Evolutionary conservation across 2,329 filamentous ascomycete species (phyloP).

Genomic region (Pyrenophora graminea): DNA sequence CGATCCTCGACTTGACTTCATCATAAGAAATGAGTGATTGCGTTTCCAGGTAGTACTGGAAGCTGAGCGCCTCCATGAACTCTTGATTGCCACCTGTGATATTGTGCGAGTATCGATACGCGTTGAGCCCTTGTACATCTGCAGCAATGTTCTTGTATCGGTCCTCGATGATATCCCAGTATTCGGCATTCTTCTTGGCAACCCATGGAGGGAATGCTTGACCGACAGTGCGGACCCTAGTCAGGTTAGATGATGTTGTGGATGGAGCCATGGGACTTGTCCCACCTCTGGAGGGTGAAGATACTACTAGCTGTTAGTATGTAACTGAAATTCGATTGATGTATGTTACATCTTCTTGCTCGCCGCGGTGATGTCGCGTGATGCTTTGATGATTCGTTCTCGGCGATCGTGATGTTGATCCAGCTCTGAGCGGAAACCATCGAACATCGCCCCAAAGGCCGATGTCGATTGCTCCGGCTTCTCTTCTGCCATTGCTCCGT

Average conservation of each 20-base stretch:
- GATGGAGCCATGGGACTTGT: background rate
- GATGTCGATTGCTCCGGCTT: slow-evolving; percentile 43
- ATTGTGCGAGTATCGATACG: slow-evolving; percentile 77
- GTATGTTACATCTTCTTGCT: slow-evolving; percentile 90
- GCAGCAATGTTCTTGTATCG: slow-evolving; percentile 70
- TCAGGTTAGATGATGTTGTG: slow-evolving; percentile 9
- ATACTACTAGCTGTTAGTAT: slow-evolving; percentile 60
- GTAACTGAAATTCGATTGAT: background rate
- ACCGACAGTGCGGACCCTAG: slow-evolving; percentile 65
- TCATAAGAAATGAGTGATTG: slow-evolving; percentile 73
- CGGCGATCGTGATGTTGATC: slow-evolving; percentile 94
- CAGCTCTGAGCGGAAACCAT: slow-evolving; percentile 80
- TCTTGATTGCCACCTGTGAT: slow-evolving; percentile 86
- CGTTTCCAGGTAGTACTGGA: slow-evolving; percentile 81
- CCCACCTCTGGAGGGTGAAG: slow-evolving; percentile 78
- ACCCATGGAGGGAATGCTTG: slow-evolving; percentile 69
- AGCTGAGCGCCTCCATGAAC: slow-evolving; percentile 88
- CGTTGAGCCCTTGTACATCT: slow-evolving; percentile 78
- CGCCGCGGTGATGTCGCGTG: slow-evolving; percentile 86
- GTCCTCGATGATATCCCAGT: slow-evolving; percentile 70
- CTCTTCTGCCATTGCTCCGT: slow-evolving; percentile 42
- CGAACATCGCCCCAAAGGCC: slow-evolving; percentile 73
- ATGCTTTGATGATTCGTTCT: slow-evolving; percentile 87
- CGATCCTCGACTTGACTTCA: slow-evolving; percentile 55
- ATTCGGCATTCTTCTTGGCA: slow-evolving; percentile 69